Conservation (phyloP, 2,329 filamentous ascomycete species). For the Paecilomyces sp. region DNA sequence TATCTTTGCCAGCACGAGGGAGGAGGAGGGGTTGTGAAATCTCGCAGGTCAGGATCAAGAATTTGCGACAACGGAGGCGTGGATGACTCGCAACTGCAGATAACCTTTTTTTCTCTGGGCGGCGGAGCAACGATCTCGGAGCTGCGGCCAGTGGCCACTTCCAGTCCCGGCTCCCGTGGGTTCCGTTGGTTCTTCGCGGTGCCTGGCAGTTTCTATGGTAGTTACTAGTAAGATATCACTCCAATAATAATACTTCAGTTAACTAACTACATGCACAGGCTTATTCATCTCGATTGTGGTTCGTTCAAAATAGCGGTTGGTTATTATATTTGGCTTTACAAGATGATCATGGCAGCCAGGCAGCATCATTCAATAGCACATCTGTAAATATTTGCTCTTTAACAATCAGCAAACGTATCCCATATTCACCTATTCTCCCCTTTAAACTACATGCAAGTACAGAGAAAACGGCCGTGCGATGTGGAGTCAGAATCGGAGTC, state of each 20-base stretch:
- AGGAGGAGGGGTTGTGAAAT: slow-evolving; percentile 11
- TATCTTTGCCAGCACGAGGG: neutral
- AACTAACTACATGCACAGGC: neutral
- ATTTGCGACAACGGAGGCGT: slow-evolving; percentile 21
- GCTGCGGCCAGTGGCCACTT: neutral
- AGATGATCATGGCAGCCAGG: too few species aligned
- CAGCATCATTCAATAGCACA: too few species aligned
- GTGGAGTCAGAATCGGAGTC: too few species aligned
- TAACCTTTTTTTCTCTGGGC: slow-evolving; percentile 7
- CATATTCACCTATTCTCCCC: too few species aligned
- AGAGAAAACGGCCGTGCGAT: too few species aligned
- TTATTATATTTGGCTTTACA: too few species aligned
- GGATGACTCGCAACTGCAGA: neutral
- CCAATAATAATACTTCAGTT: neutral
- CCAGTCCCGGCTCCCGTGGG: neutral
- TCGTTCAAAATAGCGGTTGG: too few species aligned
- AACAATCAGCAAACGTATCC: too few species aligned
- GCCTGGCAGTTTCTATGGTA: too few species aligned
- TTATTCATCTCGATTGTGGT: neutral
- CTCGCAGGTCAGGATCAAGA: slow-evolving; percentile 13
- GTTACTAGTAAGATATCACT: too few species aligned
- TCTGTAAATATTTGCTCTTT: too few species aligned
- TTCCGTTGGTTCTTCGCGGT: neutral
- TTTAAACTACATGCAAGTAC: too few species aligned
- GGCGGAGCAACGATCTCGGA: slow-evolving; percentile 12